Percentiles rank a stretch among this genome's conserved stretches.
These are phyloP conservation scores for Austroboletus eburneus DNA, from an alignment of 768 basidiomycete genomes.

Conservation along the genomic window DNA sequence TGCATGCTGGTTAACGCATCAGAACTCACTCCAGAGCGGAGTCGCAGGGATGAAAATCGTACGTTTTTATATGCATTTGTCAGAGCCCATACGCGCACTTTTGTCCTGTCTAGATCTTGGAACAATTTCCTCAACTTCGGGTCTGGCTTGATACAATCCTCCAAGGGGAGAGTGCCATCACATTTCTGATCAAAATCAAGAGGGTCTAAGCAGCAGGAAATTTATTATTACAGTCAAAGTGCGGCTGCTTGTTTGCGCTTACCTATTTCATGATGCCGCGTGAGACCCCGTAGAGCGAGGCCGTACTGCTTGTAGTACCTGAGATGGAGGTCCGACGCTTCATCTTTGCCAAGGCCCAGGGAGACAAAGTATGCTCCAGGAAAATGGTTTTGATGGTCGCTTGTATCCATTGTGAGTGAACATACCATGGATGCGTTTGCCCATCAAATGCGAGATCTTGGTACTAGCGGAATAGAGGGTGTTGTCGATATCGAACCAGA, in stretches of 20 bases:
- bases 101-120: slow-evolving; percentile 73
- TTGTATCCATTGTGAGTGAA: not conserved
- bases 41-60: slow-evolving; percentile 19
- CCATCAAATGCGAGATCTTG: slow-evolving; percentile 77
- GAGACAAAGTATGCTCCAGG: slow-evolving; percentile 66
- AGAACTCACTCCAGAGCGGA: slow-evolving; percentile 6
- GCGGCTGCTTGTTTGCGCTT: slow-evolving; percentile 1
- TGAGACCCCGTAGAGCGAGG: slow-evolving; percentile 75
- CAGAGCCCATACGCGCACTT: slow-evolving; percentile 77
- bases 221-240: not conserved
- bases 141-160: slow-evolving; percentile 69
- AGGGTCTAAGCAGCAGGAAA: slow-evolving; percentile 50
- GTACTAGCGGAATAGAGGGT: slow-evolving; percentile 78
- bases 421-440: slow-evolving; percentile 69
- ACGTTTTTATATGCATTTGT: slow-evolving; percentile 83
- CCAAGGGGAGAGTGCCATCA: slow-evolving; percentile 79
- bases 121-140: slow-evolving; percentile 61
- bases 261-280: slow-evolving; percentile 75
- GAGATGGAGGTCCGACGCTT: slow-evolving; percentile 64
- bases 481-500: slow-evolving; percentile 88
- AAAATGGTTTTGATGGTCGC: not conserved
- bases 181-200: slow-evolving; percentile 82
- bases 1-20: slow-evolving; percentile 56
- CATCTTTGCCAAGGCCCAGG: slow-evolving; percentile 63
- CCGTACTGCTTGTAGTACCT: slow-evolving; percentile 80